These are phyloP conservation scores for Colletotrichum sp. DNA, from an alignment of 2,329 filamentous ascomycete genomes.

Conservation along the genomic window DNA sequence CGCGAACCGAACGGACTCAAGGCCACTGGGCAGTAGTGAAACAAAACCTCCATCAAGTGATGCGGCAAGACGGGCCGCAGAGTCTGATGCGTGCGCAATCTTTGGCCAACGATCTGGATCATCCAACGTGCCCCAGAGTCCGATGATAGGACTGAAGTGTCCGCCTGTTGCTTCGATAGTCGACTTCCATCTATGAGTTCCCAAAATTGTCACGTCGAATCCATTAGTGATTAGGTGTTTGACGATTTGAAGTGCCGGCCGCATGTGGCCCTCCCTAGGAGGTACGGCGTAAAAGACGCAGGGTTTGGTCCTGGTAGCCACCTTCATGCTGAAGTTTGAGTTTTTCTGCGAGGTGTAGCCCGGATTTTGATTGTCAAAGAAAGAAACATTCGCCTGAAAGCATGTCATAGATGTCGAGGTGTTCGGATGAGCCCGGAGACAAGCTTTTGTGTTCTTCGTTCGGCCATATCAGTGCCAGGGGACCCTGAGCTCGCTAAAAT, in stretches of 20 bases:
- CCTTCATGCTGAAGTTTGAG: not conserved
- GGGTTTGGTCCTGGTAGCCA: not conserved
- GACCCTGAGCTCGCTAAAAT: not conserved
- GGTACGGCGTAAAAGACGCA: not conserved
- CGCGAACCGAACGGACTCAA: not conserved
- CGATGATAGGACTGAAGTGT: slow-evolving; percentile 3
- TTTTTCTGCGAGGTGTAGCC: not conserved
- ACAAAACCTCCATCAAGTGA: slow-evolving; percentile 1
- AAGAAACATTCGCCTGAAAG: not conserved
- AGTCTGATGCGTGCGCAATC: not conserved
- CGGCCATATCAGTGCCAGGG: not conserved
- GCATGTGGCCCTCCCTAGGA: slow-evolving; percentile 6
- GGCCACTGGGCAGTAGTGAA: not conserved
- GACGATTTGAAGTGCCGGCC: slow-evolving; percentile 4
- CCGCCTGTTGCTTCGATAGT: not conserved
- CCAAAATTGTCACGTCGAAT: not conserved
- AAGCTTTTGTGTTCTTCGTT: not conserved
- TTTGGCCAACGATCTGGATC: slow-evolving; percentile 1
- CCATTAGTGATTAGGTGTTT: not conserved
- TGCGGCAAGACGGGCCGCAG: not conserved
- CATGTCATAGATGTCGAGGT: not conserved
- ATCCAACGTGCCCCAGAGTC: not conserved
- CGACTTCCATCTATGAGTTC: not conserved
- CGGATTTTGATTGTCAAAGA: not conserved
- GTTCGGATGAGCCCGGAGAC: not conserved